Conservation (phyloP, 768 basidiomycete species). For the Pleurotus giganteus region DNA sequence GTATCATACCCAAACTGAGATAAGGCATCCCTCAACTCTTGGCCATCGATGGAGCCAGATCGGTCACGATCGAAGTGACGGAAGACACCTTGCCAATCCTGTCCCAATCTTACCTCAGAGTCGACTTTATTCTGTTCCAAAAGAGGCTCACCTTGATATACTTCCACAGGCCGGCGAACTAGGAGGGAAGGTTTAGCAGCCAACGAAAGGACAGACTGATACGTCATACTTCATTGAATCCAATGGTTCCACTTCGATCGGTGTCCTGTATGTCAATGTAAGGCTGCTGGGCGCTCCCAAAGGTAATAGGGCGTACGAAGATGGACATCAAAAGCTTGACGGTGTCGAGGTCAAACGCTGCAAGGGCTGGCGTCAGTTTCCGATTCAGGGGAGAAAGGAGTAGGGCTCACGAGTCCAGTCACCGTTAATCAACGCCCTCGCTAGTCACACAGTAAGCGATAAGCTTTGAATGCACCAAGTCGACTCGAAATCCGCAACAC, state of each 20-base stretch:
- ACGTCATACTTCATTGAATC: slow-evolving; percentile 64
- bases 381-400: not conserved
- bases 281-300: not conserved
- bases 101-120: not conserved
- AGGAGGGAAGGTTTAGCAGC: slow-evolving; percentile 15
- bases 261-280: slow-evolving; percentile 42
- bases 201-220: slow-evolving; percentile 11
- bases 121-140: not conserved
- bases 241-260: slow-evolving; percentile 76
- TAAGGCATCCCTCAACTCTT: slow-evolving; percentile 69
- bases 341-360: slow-evolving; percentile 84
- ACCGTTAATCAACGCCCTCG: slow-evolving; percentile 50
- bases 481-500: slow-evolving; percentile 20
- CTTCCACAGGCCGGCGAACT: slow-evolving; percentile 79
- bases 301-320: slow-evolving; percentile 50
- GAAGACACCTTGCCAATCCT: slow-evolving; percentile 87
- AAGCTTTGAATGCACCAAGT: not conserved
- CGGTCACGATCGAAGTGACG: slow-evolving; percentile 81
- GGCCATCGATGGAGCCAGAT: slow-evolving; percentile 73
- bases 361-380: not conserved
- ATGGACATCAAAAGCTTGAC: slow-evolving; percentile 83
- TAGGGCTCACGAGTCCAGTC: slow-evolving; percentile 72
- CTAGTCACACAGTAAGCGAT: slow-evolving; percentile 23
- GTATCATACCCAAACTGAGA: slow-evolving; percentile 62
- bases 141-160: slow-evolving; percentile 58